Evolutionary conservation across 495 filamentous ascomycete species (phyloP).

Genomic region (Wilcoxina mikolae): DNA sequence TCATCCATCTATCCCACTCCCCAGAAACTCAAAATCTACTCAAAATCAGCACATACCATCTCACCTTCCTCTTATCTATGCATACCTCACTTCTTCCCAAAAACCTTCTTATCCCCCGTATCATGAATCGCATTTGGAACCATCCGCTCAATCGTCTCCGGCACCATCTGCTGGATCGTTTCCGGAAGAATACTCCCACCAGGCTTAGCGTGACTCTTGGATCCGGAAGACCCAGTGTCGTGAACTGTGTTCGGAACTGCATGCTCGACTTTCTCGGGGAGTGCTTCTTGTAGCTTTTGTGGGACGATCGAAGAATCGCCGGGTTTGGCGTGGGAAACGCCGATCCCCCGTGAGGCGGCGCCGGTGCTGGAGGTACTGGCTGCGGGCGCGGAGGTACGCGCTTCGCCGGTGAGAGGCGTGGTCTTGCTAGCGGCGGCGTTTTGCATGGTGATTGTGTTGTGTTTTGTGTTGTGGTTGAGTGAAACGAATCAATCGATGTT

Average conservation of each 20-base stretch:
- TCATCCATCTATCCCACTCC: too few species aligned
- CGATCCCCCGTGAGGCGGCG: not conserved
- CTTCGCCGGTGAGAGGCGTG: not conserved
- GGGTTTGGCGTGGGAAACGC: not conserved
- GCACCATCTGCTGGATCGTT: constrained; percentile 3
- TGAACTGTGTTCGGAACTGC: constrained; percentile 6
- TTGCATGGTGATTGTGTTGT: not conserved
- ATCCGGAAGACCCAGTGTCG: constrained; percentile 7
- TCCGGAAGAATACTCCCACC: constrained; percentile 3
- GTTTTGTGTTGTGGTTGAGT: constrained; percentile 4
- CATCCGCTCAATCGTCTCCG: constrained; percentile 1
- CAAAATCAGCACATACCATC: too few species aligned
- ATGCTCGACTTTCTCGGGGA: constrained; percentile 4
- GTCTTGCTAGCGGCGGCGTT: not conserved
- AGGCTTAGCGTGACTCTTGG: constrained; percentile 7
- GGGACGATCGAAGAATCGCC: constrained; percentile 1
- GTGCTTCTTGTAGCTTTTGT: not conserved
- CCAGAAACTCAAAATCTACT: too few species aligned
- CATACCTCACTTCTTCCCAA: too few species aligned
- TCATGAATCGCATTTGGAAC: constrained; percentile 7
- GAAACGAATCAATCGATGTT: not conserved
- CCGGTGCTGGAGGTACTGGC: not conserved
- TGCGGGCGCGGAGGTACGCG: not conserved
- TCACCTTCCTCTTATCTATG: too few species aligned
- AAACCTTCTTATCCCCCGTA: constrained; percentile 7